A percentile compares a stretch with the other conserved stretches of the same genome.
Conservation (phyloP, 306 rosid species). For the Astragalus glycyphyllos region DNA sequence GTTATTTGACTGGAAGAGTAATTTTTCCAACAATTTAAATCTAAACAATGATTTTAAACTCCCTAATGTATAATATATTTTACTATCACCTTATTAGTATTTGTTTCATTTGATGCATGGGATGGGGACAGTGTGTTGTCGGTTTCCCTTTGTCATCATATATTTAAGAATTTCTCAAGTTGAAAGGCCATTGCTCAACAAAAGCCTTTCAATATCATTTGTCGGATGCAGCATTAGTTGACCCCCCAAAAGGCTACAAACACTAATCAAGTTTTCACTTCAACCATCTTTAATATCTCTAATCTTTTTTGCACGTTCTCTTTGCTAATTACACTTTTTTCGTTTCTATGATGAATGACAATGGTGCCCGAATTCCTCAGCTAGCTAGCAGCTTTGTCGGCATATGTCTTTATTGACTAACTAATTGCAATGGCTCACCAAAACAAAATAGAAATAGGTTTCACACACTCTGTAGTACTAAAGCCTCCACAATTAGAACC, state of each 20-base stretch:
- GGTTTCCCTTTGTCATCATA: constrained; percentile 41
- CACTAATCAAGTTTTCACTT: constrained; percentile 32
- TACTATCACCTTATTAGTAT: not conserved
- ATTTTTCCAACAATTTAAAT: not conserved
- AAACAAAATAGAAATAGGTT: constrained; percentile 11
- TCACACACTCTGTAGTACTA: not conserved
- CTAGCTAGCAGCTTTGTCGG: constrained; percentile 41
- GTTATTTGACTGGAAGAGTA: no score
- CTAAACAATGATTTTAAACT: not conserved
- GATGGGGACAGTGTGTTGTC: constrained; percentile 40
- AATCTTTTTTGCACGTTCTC: constrained; percentile 23
- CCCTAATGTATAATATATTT: no score
- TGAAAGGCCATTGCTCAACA: constrained; percentile 45
- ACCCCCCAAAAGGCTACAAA: constrained; percentile 47
- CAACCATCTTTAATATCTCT: constrained; percentile 32
- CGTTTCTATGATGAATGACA: constrained; percentile 33
- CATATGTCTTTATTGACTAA: constrained; percentile 24
- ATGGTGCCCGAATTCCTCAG: constrained; percentile 34
- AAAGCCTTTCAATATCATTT: constrained; percentile 44
- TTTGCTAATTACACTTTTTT: constrained; percentile 35
- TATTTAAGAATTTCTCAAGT: constrained; percentile 33
- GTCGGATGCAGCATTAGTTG: constrained; percentile 57
- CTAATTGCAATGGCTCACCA: constrained; percentile 1
- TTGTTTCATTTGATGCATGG: constrained; percentile 37
- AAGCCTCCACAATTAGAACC: no score